Conservation (phyloP, 345 rosid genomes). For the Salix arbutifolia region DNA sequence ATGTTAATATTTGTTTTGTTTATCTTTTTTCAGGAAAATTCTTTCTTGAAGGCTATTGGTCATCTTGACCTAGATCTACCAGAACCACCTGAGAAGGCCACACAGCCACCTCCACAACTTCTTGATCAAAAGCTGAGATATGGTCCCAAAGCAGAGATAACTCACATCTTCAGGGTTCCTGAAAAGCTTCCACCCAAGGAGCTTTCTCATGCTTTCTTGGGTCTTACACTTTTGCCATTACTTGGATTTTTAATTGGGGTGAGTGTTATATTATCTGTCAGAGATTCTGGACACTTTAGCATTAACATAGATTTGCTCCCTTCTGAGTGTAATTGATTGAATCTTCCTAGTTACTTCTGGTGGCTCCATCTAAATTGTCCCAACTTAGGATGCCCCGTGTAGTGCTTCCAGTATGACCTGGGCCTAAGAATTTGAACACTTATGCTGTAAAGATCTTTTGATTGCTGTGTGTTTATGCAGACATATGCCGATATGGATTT, state of each 20-base stretch:
- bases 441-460: not conserved
- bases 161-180: slow-evolving; percentile 78
- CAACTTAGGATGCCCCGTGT: not conserved
- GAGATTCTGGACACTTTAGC: not conserved
- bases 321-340: not conserved
- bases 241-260: slow-evolving; percentile 87
- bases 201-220: slow-evolving; percentile 83
- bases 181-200: slow-evolving; percentile 81
- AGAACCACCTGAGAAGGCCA: slow-evolving; percentile 85
- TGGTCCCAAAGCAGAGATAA: slow-evolving; percentile 86
- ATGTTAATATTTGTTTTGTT: not conserved
- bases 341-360: not conserved
- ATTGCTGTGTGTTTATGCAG: not conserved
- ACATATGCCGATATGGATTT: not conserved
- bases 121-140: slow-evolving; percentile 64
- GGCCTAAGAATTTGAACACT: not conserved
- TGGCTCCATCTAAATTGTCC: not conserved
- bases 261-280: slow-evolving; percentile 29
- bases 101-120: slow-evolving; percentile 61
- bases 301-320: not conserved
- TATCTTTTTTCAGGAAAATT: slow-evolving; percentile 64
- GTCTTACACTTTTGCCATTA: slow-evolving; percentile 64
- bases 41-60: slow-evolving; percentile 64
- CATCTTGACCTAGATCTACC: slow-evolving; percentile 81
- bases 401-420: not conserved